Percentiles rank a stretch among this genome's conserved stretches.
Evolutionary conservation across 208 protist genomes (phyloP).

Genomic region (Trypanosoma brucei): DNA sequence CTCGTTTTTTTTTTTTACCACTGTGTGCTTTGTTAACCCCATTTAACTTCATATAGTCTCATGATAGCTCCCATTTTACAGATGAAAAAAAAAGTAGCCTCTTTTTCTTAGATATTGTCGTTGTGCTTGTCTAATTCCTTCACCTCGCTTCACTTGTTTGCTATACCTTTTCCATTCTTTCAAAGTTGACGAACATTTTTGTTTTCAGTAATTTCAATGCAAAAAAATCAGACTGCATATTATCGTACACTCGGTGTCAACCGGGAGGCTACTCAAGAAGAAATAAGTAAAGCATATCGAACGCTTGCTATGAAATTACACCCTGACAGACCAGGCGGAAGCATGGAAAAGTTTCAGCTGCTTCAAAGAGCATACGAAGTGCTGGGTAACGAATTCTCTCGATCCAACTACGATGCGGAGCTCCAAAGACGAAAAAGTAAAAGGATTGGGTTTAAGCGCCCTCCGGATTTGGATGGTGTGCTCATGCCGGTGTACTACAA

Average conservation of each 20-base stretch:
- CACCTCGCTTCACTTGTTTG: not conserved
- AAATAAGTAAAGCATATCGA: slow-evolving; percentile 84
- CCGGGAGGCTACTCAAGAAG: slow-evolving; percentile 50
- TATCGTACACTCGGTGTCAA: slow-evolving; percentile 58
- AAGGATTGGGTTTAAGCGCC: slow-evolving; percentile 55
- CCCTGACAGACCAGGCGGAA: slow-evolving; percentile 76
- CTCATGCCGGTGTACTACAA: slow-evolving; percentile 41
- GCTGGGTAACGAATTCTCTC: slow-evolving; percentile 86
- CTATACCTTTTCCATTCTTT: slow-evolving; percentile 3
- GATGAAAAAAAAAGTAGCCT: not conserved
- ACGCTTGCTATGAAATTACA: slow-evolving; percentile 75
- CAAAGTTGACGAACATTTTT: not conserved
- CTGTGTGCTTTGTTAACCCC: too few relatives aligned
- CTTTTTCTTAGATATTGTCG: slow-evolving; percentile 5
- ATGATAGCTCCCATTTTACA: too few relatives aligned
- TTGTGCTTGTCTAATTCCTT: not conserved
- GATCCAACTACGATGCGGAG: slow-evolving; percentile 91
- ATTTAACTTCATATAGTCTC: too few relatives aligned
- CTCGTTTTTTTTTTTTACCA: too few relatives aligned
- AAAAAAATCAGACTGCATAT: not conserved
- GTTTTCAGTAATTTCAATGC: not conserved
- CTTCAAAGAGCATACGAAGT: slow-evolving; percentile 96
- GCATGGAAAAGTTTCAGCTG: slow-evolving; percentile 75
- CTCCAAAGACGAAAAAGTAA: slow-evolving; percentile 27
- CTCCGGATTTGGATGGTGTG: slow-evolving; percentile 31